Conservation (phyloP, 1,284 basidiomycete genomes). For the Ustilago sp. region DNA sequence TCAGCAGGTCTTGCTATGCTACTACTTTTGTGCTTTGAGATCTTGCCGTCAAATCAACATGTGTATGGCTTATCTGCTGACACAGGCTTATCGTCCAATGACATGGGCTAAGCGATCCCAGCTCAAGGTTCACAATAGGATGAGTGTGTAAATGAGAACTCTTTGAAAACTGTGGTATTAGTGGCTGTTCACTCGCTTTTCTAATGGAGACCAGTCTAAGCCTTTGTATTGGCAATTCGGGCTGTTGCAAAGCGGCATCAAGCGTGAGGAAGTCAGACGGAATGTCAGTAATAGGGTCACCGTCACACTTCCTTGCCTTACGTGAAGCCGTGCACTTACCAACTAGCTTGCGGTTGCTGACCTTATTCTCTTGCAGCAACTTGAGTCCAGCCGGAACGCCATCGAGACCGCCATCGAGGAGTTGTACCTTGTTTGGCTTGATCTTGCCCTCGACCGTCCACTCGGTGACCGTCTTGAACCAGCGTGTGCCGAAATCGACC, state of each 20-base stretch:
- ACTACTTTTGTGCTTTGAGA: background rate
- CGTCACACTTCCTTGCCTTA: background rate
- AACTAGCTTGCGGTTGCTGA: conserved; percentile 69
- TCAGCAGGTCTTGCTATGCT: background rate
- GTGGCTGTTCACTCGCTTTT: background rate
- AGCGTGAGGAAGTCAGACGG: background rate
- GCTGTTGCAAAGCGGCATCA: conserved; percentile 7
- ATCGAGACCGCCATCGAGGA: conserved; percentile 53
- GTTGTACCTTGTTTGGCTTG: conserved; percentile 54
- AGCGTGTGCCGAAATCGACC: conserved; percentile 50
- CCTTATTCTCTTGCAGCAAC: conserved; percentile 53
- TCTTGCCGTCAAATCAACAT: background rate
- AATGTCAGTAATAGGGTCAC: background rate
- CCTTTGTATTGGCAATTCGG: conserved; percentile 32
- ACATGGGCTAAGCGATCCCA: background rate
- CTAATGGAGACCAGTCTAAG: background rate
- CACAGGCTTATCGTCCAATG: conserved; percentile 15
- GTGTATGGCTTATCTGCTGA: background rate
- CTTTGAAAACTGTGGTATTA: background rate
- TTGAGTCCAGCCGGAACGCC: conserved; percentile 53
- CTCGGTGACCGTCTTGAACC: conserved; percentile 51
- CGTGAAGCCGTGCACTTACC: conserved; percentile 42
- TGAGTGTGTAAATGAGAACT: background rate
- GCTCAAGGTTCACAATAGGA: background rate
- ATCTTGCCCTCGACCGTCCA: conserved; percentile 61